These are phyloP conservation scores for Fusarium miscanthi DNA, from an alignment of 2,329 filamentous ascomycete genomes.

Conservation along the genomic window DNA sequence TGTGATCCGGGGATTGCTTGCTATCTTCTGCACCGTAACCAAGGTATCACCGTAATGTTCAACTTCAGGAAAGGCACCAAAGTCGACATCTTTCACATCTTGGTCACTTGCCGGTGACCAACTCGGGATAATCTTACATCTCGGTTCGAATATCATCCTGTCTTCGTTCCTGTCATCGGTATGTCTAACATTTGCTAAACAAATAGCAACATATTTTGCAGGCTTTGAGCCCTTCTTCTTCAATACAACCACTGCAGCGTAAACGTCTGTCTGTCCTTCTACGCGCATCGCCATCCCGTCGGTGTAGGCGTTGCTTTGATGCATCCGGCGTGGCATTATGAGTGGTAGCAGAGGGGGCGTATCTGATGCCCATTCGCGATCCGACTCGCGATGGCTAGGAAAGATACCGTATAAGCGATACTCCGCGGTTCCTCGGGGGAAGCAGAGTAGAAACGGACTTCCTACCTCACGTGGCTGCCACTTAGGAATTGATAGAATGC, in stretches of 20 bases:
- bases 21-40: neutral
- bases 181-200: neutral
- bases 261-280: neutral
- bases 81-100: neutral
- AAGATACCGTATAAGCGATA: neutral
- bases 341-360: neutral
- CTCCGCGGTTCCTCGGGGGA: neutral
- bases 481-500: neutral
- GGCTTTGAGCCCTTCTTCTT: neutral
- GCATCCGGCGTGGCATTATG: neutral
- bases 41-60: neutral
- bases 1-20: rapidly evolving
- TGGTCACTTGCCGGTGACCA: neutral
- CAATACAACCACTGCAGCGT: neutral
- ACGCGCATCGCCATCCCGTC: rapidly evolving
- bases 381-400: rapidly evolving
- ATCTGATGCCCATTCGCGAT: neutral
- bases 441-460: neutral
- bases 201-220: neutral
- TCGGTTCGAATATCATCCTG: neutral
- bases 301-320: rapidly evolving
- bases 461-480: neutral
- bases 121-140: neutral
- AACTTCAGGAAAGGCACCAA: neutral
- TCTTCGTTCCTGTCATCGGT: rapidly evolving